Base-by-base conservation (phyloP, 2,329 filamentous ascomycete species). In the Paracamarosporium sp. region DNA sequence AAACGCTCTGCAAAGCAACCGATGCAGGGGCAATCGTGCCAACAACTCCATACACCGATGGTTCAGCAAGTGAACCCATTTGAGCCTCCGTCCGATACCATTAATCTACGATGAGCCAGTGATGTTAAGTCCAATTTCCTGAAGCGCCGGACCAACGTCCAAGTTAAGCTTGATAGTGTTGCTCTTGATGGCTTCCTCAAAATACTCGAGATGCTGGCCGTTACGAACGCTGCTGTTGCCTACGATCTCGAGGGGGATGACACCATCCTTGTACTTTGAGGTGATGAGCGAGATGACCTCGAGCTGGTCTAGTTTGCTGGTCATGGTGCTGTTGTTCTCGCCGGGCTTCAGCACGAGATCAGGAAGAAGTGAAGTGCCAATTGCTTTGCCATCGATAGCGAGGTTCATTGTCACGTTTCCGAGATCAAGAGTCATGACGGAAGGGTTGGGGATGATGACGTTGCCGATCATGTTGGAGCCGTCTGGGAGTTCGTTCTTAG, bases 341-440 rank as follows among this genome's bases (percentile, higher is more conserved):
- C 88, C 89, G 2, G 88, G 88, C 31, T 65, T 70, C 45, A 91
- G 81, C 17, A 82, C 61, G 43, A 91, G 77, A 75, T 89, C 80
- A 62, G 85, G 77, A 59, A 91, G 81, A 60, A 80, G 83, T 7
- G 85, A 76, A 38, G 76, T 82, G 51, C 88, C 89, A 59, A 90
- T 80, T 1, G 77, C 61, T 43, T 74, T 63, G 44, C 79, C 81
- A 43, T 82, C 79, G 51, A 88, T 80, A 65, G 79, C 85, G 68
- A 86, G 86, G 73, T 81, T 76, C 74, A 90, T 88, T 27, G 83
- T 84, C 33, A 86, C 79, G 66, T 90, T 88, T 65, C 89, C 89
- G 80, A 91, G 83, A 31, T 88, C 83, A 51, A 91, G 80, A n/a
- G 82, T 86, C 69, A 89, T 81, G 50, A 85, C 76, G 1, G 88